Percentiles rank a stretch among this genome's conserved stretches.
phyloP scores from a whole-genome alignment of 225 moss, liverwort and hornwort genomes.

The Ulota crispa region DNA sequence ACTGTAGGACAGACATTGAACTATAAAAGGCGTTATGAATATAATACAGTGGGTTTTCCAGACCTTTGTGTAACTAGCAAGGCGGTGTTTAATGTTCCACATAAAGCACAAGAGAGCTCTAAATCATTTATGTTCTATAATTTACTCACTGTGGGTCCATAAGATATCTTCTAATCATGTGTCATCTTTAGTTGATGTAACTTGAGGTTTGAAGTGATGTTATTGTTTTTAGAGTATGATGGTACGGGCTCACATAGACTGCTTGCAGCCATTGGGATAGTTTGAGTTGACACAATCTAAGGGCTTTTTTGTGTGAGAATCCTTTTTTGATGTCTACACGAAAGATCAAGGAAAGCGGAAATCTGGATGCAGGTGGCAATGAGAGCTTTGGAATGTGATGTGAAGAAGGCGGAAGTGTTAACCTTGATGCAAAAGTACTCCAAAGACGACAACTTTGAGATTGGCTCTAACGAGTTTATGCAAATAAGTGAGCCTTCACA shows the following conservation, averaged over 20 bases:
- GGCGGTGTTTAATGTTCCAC: background rate
- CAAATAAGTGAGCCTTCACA: conserved; percentile 57
- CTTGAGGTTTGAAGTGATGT: background rate
- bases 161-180: background rate
- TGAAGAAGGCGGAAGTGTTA: conserved; percentile 69
- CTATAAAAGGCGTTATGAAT: background rate
- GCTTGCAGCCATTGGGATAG: background rate
- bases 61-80: background rate
- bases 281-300: background rate
- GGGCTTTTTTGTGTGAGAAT: background rate
- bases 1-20: background rate
- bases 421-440: conserved; percentile 66
- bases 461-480: conserved; percentile 68
- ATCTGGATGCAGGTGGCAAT: conserved; percentile 59
- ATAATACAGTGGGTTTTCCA: background rate
- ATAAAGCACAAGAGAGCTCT: background rate
- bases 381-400: conserved; percentile 66
- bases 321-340: background rate
- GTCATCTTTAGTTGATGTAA: background rate
- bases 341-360: background rate
- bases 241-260: background rate
- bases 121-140: background rate
- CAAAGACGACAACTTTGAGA: conserved; percentile 68
- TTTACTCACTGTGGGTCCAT: background rate
- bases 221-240: too few species aligned